phyloP scores from a whole-genome alignment of 106 monocot genomes.

The Chionographis japonica region DNA sequence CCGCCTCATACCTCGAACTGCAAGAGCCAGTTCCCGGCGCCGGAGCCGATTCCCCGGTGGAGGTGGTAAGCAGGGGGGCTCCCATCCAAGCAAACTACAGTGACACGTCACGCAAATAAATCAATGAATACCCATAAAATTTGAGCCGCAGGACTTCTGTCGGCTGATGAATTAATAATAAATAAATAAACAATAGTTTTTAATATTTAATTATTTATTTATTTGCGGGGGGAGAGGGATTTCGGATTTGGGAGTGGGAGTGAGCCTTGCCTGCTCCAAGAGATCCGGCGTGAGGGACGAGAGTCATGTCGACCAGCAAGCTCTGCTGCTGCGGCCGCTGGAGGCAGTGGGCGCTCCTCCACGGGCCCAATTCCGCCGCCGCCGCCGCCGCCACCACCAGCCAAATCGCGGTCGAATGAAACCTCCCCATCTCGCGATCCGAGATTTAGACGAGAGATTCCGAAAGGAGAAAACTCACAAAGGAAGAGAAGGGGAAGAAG shows the following conservation, averaged over 20 bases:
- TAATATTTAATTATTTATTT: too few species aligned
- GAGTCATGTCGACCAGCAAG: slow-evolving; percentile 54
- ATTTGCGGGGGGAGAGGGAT: too few species aligned
- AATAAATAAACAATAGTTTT: background rate
- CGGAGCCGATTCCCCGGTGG: slow-evolving; percentile 44
- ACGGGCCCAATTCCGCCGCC: background rate
- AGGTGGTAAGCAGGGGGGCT: slow-evolving; percentile 77
- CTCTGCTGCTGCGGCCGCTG: slow-evolving; percentile 4
- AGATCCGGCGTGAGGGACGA: slow-evolving; percentile 30
- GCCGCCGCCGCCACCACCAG: too few species aligned
- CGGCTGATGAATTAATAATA: background rate
- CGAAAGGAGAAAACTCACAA: too few species aligned
- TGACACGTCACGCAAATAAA: background rate
- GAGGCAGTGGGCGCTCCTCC: background rate
- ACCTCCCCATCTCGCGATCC: too few species aligned
- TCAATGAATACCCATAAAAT: background rate
- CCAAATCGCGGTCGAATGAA: too few species aligned
- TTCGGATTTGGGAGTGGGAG: too few species aligned
- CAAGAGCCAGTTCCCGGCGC: slow-evolving; percentile 60
- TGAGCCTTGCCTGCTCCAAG: slow-evolving; percentile 41
- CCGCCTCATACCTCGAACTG: slow-evolving; percentile 68
- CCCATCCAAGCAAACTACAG: slow-evolving; percentile 82
- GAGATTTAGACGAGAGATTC: too few species aligned
- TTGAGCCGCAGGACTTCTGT: background rate
- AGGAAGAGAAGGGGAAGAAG: too few species aligned